phyloP scores from a whole-genome alignment of 2,329 filamentous ascomycete genomes.

The Phialemonium atrogriseum region DNA sequence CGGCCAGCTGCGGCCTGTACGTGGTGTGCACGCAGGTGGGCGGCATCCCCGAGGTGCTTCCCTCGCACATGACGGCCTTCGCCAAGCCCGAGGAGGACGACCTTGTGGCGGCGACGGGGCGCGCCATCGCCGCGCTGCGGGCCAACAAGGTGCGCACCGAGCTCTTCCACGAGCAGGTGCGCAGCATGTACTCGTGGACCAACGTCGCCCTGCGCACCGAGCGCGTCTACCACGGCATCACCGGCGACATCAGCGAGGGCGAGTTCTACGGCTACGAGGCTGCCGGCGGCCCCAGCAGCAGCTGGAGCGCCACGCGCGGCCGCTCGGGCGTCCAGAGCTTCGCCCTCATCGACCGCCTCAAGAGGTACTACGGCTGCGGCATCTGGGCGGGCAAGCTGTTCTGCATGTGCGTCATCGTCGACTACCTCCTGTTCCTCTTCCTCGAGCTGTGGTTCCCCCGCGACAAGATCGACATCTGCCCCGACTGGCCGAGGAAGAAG shows the following conservation, averaged over 20 bases:
- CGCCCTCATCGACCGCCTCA: conserved; percentile 86
- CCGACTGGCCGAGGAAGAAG: conserved; percentile 81
- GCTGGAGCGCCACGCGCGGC: conserved; percentile 63
- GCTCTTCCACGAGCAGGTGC: conserved; percentile 91
- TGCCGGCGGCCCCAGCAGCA: conserved; percentile 42
- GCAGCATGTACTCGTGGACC: conserved; percentile 98
- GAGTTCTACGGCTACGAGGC: conserved; percentile 83
- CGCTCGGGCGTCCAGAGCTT: conserved; percentile 71
- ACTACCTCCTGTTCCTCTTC: conserved; percentile 84
- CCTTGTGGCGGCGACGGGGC: conserved; percentile 78
- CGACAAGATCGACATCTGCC: conserved; percentile 78
- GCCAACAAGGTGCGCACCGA: conserved; percentile 85
- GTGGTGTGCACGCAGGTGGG: conserved; percentile 95
- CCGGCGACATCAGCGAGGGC: conserved; percentile 72
- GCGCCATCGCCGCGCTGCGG: conserved; percentile 78
- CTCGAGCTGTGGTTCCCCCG: conserved; percentile 82
- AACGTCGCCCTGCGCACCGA: conserved; percentile 92
- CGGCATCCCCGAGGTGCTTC: conserved; percentile 92
- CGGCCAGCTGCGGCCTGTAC: conserved; percentile 89
- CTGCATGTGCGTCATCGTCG: conserved; percentile 86
- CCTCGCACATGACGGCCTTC: conserved; percentile 94
- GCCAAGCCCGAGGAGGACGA: conserved; percentile 96
- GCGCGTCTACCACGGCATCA: conserved; percentile 89
- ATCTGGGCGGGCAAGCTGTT: conserved; percentile 98
- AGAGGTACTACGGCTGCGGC: conserved; percentile 94